Conservation (phyloP, 768 basidiomycete species). For the Lepiota subincarnata region DNA sequence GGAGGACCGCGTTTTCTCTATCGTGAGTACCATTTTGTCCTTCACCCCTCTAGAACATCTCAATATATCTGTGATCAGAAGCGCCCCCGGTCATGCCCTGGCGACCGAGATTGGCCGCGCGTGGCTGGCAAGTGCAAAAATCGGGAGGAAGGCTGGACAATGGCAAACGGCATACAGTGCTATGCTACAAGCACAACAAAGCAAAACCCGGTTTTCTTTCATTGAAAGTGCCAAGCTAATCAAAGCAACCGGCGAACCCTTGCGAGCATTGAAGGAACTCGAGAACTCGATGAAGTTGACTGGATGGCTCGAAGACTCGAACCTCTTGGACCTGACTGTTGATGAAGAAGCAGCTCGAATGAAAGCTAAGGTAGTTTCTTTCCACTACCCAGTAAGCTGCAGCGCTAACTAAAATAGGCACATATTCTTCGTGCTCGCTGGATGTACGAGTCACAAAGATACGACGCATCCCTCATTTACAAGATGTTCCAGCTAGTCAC, state of each 20-base stretch:
- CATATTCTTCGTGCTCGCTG: constrained; percentile 82
- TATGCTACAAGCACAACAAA: constrained; percentile 81
- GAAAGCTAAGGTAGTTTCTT: constrained; percentile 63
- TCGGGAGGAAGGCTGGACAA: constrained; percentile 92
- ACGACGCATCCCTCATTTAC: constrained; percentile 59
- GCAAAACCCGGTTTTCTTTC: constrained; percentile 69
- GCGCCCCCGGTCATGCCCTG: constrained; percentile 34
- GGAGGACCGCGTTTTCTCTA: constrained; percentile 76
- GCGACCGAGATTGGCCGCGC: constrained; percentile 68
- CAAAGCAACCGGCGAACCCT: constrained; percentile 71
- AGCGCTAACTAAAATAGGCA: constrained; percentile 41
- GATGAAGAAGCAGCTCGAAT: constrained; percentile 49
- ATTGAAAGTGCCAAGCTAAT: constrained; percentile 88
- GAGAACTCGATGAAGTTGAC: constrained; percentile 63
- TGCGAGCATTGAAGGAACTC: constrained; percentile 84
- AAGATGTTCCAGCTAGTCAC: constrained; percentile 52
- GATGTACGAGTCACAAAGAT: constrained; percentile 89
- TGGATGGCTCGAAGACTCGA: constrained; percentile 40
- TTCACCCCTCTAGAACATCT: not conserved
- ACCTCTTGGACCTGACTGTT: constrained; percentile 55
- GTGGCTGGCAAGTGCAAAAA: constrained; percentile 94
- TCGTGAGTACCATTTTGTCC: constrained; percentile 40
- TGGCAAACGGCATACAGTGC: constrained; percentile 97
- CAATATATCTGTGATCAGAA: constrained; percentile 19
- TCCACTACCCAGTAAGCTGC: not conserved